Conservation (phyloP, 495 filamentous ascomycete species). For the Physcia stellaris region DNA sequence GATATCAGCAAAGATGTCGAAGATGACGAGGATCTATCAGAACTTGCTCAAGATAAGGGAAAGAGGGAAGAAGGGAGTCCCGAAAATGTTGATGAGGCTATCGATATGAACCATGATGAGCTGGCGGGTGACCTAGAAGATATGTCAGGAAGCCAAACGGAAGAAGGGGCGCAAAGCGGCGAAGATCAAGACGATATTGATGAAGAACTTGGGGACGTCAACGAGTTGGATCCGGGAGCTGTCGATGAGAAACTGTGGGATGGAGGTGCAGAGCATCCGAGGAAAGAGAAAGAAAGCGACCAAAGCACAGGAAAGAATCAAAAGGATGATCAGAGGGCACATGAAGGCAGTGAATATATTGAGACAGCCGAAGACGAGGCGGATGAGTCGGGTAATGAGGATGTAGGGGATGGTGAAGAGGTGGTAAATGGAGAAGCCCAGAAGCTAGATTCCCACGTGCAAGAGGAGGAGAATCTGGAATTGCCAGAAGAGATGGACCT, state of each 20-base stretch:
- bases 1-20: conserved; percentile 96
- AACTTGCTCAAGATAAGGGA: conserved; percentile 70
- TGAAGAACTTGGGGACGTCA: conserved; percentile 77
- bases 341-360: conserved; percentile 25
- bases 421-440: conserved; percentile 46
- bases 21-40: conserved; percentile 83
- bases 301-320: conserved; percentile 32
- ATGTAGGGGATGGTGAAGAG: conserved; percentile 47
- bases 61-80: conserved; percentile 42
- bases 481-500: conserved; percentile 58
- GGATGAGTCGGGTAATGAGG: conserved; percentile 43
- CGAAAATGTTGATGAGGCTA: conserved; percentile 63
- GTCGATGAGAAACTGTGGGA: conserved; percentile 99
- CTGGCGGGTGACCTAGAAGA: conserved; percentile 70
- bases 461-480: conserved; percentile 55
- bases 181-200: conserved; percentile 48
- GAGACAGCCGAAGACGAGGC: conserved; percentile 38
- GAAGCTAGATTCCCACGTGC: conserved; percentile 53
- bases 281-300: conserved; percentile 60
- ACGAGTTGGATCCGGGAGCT: conserved; percentile 73
- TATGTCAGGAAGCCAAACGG: conserved; percentile 39
- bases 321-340: conserved; percentile 21
- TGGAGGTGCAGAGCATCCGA: conserved; percentile 58
- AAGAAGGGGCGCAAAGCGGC: conserved; percentile 25
- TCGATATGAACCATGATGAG: conserved; percentile 88